A percentile compares a stretch with the other conserved stretches of the same genome.
phyloP scores from a whole-genome alignment of 108 stramenopile species.

The Schizochytrium sp. region DNA sequence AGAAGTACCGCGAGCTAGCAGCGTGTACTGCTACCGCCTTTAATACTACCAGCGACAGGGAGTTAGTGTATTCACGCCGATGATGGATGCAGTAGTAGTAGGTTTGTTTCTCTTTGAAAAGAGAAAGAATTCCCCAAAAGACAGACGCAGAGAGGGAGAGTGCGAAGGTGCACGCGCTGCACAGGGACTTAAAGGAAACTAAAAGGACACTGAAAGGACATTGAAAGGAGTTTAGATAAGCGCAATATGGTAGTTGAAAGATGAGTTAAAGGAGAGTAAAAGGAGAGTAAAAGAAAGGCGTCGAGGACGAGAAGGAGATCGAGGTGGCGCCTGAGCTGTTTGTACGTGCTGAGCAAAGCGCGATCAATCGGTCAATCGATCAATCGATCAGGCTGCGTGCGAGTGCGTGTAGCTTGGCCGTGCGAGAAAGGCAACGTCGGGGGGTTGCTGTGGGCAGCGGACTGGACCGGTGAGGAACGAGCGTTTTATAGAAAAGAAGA shows the following conservation, averaged over 20 bases:
- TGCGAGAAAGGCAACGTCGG: not conserved
- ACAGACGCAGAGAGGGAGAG: constrained; percentile 7
- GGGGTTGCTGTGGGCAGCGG: not conserved
- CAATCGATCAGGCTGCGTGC: not conserved
- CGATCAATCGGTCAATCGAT: not conserved
- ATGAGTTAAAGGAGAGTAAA: not conserved
- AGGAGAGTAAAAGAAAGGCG: not conserved
- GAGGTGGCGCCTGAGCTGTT: not conserved
- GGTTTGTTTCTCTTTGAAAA: not conserved
- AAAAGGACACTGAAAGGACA: too few species aligned
- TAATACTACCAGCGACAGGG: too few species aligned
- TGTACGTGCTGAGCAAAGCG: not conserved
- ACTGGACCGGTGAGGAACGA: too few species aligned
- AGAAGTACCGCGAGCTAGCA: too few species aligned
- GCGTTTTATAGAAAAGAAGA: too few species aligned
- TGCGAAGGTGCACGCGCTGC: not conserved
- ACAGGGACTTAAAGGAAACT: not conserved
- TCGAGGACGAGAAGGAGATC: not conserved
- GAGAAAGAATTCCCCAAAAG: not conserved
- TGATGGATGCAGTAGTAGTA: not conserved
- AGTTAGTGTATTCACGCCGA: not conserved
- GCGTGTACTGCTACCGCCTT: too few species aligned
- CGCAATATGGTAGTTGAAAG: too few species aligned
- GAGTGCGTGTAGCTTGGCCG: not conserved
- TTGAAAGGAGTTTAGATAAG: too few species aligned